Evolutionary conservation across 345 rosid species (phyloP).

Genomic region (Angophora floribunda): DNA sequence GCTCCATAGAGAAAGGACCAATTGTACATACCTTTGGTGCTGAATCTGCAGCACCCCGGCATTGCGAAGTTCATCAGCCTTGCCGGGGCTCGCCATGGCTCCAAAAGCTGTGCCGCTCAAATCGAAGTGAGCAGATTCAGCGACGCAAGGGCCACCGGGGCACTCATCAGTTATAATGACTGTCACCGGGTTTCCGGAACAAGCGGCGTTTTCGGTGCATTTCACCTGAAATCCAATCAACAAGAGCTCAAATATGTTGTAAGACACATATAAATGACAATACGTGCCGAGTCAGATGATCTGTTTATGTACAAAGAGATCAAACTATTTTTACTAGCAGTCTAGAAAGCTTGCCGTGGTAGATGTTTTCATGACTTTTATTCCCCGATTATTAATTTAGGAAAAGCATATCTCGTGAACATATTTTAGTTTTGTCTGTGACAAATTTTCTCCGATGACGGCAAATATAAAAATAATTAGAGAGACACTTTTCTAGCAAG

Average conservation of each 20-base stretch:
- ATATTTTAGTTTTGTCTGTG: not conserved
- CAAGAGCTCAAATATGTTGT: not conserved
- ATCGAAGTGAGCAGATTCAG: slow-evolving; percentile 52
- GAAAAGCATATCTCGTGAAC: not conserved
- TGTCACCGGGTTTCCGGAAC: slow-evolving; percentile 48
- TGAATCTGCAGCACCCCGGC: slow-evolving; percentile 47
- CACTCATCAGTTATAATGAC: slow-evolving; percentile 67
- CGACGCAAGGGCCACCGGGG: slow-evolving; percentile 44
- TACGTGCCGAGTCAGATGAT: not conserved
- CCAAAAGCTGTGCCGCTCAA: slow-evolving; percentile 69
- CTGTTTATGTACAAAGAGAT: not conserved
- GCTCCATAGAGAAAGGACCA: not conserved
- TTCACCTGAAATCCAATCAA: slow-evolving; percentile 17
- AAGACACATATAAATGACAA: too few relatives aligned
- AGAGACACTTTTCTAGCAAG: not conserved
- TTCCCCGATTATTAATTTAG: not conserved
- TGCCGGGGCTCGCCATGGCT: slow-evolving; percentile 58
- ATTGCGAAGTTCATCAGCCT: slow-evolving; percentile 32
- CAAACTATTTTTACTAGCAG: not conserved
- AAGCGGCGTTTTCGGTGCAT: slow-evolving; percentile 46
- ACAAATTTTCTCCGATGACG: not conserved
- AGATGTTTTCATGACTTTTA: not conserved
- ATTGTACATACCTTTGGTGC: slow-evolving; percentile 29
- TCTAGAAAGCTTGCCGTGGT: not conserved
- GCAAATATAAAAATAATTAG: not conserved